phyloP scores from a whole-genome alignment of 2,329 filamentous ascomycete species.

The Nothopassalora personata region DNA sequence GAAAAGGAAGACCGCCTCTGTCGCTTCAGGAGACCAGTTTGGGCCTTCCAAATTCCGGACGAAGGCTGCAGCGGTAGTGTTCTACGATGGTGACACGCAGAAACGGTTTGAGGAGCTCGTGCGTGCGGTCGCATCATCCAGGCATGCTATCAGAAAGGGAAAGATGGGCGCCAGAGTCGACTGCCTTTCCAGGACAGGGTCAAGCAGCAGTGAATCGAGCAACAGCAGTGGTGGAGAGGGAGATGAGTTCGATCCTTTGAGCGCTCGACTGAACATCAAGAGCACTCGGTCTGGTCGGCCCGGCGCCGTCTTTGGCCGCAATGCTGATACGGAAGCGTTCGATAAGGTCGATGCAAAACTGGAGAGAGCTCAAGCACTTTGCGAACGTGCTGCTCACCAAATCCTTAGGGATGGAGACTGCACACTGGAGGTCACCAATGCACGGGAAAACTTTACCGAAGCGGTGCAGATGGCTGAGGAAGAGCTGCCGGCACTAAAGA shows the following conservation, averaged over 20 bases:
- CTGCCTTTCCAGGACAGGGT: constrained; percentile 36
- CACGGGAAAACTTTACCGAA: constrained; percentile 59
- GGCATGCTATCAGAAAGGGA: constrained; percentile 80
- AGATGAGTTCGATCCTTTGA: constrained; percentile 28
- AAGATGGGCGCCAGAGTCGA: constrained; percentile 75
- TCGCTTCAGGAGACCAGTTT: constrained; percentile 36
- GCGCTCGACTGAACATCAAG: constrained; percentile 34
- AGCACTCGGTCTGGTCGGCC: constrained; percentile 10
- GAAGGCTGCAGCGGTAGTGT: constrained; percentile 76
- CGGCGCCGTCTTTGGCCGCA: constrained; percentile 5
- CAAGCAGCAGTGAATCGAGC: constrained; percentile 27
- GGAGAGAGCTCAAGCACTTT: constrained; percentile 73
- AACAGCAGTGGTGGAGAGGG: constrained; percentile 34
- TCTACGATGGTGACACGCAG: constrained; percentile 85
- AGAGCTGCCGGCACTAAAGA: constrained; percentile 22
- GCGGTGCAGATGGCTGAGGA: constrained; percentile 51
- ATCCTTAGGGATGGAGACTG: constrained; percentile 86
- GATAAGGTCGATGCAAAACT: constrained; percentile 72
- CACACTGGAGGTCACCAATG: constrained; percentile 65
- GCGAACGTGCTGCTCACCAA: constrained; percentile 82
- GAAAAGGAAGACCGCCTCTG: constrained; percentile 43
- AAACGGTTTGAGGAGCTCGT: constrained; percentile 77
- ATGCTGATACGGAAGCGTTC: constrained; percentile 24
- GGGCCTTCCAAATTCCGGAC: constrained; percentile 57
- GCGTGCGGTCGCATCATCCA: constrained; percentile 69